phyloP scores from a whole-genome alignment of 306 rosid species.

The Arachis hypogaea region DNA sequence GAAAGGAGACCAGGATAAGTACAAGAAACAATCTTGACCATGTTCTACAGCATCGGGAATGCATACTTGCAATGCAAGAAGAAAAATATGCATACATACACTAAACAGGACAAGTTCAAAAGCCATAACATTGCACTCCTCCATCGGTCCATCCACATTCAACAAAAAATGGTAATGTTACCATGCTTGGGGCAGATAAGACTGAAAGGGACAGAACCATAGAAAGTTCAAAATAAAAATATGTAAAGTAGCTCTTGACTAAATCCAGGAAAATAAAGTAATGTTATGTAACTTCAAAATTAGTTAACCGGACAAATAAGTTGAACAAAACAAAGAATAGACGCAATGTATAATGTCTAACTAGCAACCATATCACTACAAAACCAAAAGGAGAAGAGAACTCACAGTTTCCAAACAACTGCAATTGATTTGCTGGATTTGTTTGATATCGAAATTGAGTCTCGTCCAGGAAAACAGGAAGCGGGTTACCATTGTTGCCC shows the following conservation, averaged over 20 bases:
- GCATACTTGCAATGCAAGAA: neutral
- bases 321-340: slow-evolving; percentile 19
- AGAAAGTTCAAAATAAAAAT: slow-evolving; percentile 2
- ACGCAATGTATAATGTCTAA: slow-evolving; percentile 12
- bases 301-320: slow-evolving; percentile 11
- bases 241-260: neutral
- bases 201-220: neutral
- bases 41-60: neutral
- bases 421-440: slow-evolving; percentile 74
- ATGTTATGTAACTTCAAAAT: slow-evolving; percentile 16
- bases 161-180: neutral
- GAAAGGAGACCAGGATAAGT: neutral
- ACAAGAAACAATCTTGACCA: slow-evolving; percentile 1
- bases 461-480: slow-evolving; percentile 76
- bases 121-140: neutral
- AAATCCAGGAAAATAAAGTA: neutral
- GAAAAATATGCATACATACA: slow-evolving; percentile 1
- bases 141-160: neutral
- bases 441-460: slow-evolving; percentile 60
- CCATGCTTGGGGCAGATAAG: slow-evolving; percentile 1
- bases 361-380: neutral
- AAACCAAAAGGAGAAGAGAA: slow-evolving; percentile 36
- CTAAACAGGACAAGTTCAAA: slow-evolving; percentile 19
- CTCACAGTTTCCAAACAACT: slow-evolving; percentile 82
- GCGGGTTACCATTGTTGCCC: slow-evolving; percentile 71